Evolutionary conservation across 2,329 filamentous ascomycete species (phyloP), one percentile per base, ranked within the genome.

Genomic region (Hypoxylon rubiginosum): DNA sequence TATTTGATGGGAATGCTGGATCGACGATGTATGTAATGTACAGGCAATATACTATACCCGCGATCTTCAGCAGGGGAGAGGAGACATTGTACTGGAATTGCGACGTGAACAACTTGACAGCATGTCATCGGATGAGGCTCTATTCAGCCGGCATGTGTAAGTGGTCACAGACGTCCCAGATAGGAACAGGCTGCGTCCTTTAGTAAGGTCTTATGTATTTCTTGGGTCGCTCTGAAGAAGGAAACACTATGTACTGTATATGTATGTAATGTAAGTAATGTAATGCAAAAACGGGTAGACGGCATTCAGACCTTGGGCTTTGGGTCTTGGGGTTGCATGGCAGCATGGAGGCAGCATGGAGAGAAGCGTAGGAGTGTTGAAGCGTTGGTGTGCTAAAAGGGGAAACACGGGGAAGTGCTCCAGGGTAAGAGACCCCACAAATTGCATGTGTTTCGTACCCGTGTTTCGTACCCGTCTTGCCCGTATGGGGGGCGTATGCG

Each of bases 371-470:
- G 21, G 21, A 24, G 21, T 24, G 21, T 4, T 24, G 21, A 54
- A 17, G 7, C 17, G 26, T 53, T 46, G 30, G 34, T 30, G 19
- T 24, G 49, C 60, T 55, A 17, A 67, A 67, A 69, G 21, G 60
- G 64, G 64, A 67, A 69, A 69, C 53, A 69, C 67, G 67, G 67
- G 64, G 67, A 67, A 69, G 56, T 21, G 32, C 32, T 52, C 43
- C 24, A 48, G 50, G 58, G 34, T 26, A 50, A 51, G 17, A 32
- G 17, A 32, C 15, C 21, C 28, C n/a, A 30, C 6, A 24, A 24
- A 24, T 24, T 2, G 21, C 21, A 24, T 24, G 13, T 36, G 24
- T 36, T 19, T 34, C 11, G 28, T 36, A 50, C 21, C 21, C 21
- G 21, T 24, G 24, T 36, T 19, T 34, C 11, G 28, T 36, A 50